A percentile compares a stretch with the other conserved stretches of the same genome.
Evolutionary conservation across 768 basidiomycete genomes (phyloP).

Genomic region (Scleroderma citrinum): DNA sequence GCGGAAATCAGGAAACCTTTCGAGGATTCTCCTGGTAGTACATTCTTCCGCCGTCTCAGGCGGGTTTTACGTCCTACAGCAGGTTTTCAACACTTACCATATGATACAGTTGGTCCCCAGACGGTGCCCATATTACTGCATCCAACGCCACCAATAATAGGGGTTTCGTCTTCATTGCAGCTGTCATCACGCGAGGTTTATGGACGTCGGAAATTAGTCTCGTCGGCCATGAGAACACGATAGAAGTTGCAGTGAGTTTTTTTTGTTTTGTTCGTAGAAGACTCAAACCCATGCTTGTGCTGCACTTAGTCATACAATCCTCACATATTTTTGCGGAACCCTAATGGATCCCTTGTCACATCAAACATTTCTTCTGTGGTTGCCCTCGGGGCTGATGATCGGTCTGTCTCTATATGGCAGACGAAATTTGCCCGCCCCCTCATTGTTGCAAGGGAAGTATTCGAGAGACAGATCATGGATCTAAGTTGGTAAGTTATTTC

Average conservation of each 20-base stretch:
- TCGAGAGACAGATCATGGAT: slow-evolving; percentile 93
- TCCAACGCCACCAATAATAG: slow-evolving; percentile 96
- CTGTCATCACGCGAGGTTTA: slow-evolving; percentile 82
- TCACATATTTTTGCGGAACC: slow-evolving; percentile 83
- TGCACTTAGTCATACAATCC: slow-evolving; percentile 97
- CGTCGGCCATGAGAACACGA: slow-evolving; percentile 95
- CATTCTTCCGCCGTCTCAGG: slow-evolving; percentile 91
- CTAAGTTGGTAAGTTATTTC: slow-evolving; percentile 73
- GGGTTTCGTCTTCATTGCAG: slow-evolving; percentile 95
- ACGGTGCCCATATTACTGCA: slow-evolving; percentile 96
- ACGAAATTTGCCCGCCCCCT: slow-evolving; percentile 88
- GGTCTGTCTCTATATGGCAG: slow-evolving; percentile 94
- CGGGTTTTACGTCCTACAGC: slow-evolving; percentile 22
- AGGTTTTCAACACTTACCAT: background rate
- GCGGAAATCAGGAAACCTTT: slow-evolving; percentile 87
- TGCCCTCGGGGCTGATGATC: slow-evolving; percentile 90
- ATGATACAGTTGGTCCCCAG: slow-evolving; percentile 85
- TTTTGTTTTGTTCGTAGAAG: background rate
- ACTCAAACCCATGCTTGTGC: slow-evolving; percentile 8
- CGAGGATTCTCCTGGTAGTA: slow-evolving; percentile 88
- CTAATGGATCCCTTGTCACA: slow-evolving; percentile 58
- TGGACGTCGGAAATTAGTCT: slow-evolving; percentile 93
- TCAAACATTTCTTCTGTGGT: slow-evolving; percentile 88
- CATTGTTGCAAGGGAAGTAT: slow-evolving; percentile 90
- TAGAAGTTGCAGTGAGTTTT: slow-evolving; percentile 88